phyloP scores from a whole-genome alignment of 2,329 filamentous ascomycete genomes.

The Zymoseptoria tritici region DNA sequence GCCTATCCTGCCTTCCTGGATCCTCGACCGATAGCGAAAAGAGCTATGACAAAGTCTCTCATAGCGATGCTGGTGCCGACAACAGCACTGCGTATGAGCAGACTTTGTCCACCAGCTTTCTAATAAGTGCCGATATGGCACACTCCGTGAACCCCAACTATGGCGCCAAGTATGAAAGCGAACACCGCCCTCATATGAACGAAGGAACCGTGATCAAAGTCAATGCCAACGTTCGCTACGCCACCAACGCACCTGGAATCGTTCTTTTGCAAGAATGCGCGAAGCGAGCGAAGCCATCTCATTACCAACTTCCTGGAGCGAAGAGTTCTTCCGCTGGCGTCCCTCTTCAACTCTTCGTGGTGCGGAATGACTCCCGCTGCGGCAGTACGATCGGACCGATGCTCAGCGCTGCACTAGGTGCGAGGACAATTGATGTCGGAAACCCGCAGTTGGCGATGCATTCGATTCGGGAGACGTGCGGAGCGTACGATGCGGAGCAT shows the following conservation, averaged over 20 bases:
- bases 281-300: constrained; percentile 43
- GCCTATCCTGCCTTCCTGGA: constrained; percentile 71
- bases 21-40: constrained; percentile 51
- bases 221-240: constrained; percentile 95
- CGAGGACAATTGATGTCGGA: constrained; percentile 82
- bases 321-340: constrained; percentile 56
- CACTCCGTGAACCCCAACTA: constrained; percentile 97
- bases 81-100: constrained; percentile 83
- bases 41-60: constrained; percentile 55
- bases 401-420: constrained; percentile 76
- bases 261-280: constrained; percentile 87
- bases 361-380: constrained; percentile 89
- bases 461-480: constrained; percentile 88
- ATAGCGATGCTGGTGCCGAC: constrained; percentile 45
- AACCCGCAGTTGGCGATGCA: constrained; percentile 97
- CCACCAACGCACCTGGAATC: constrained; percentile 92
- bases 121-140: constrained; percentile 95
- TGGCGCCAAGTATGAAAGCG: constrained; percentile 77
- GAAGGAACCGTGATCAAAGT: constrained; percentile 94
- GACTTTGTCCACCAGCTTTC: constrained; percentile 81
- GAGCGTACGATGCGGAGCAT: constrained; percentile 78
- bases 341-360: constrained; percentile 90
- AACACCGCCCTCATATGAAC: constrained; percentile 92
- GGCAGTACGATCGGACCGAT: constrained; percentile 98
- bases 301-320: constrained; percentile 25